A percentile compares a stretch with the other conserved stretches of the same genome.
Conservation (phyloP, 371 early-diverging fungal genomes). For the Chytridium lagenaria region DNA sequence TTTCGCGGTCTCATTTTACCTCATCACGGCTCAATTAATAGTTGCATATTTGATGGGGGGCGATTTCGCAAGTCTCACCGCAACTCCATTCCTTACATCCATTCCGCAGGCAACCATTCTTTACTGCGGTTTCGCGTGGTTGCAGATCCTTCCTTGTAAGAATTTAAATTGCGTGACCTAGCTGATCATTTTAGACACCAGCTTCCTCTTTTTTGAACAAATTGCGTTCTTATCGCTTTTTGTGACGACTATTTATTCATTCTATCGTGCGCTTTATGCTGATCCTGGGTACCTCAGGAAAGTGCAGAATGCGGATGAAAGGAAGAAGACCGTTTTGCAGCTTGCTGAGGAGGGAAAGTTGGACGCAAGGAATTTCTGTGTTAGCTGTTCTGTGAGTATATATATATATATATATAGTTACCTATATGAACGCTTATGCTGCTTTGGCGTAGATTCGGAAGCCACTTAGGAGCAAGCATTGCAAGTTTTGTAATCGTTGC, state of each 20-base stretch:
- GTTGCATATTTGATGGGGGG: slow-evolving; percentile 66
- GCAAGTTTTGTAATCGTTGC: slow-evolving; percentile 94
- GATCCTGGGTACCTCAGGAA: slow-evolving; percentile 86
- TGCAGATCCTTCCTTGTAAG: slow-evolving; percentile 54
- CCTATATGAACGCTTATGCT: background rate
- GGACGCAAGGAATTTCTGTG: slow-evolving; percentile 82
- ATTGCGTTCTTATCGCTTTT: slow-evolving; percentile 67
- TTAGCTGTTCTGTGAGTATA: slow-evolving; percentile 56
- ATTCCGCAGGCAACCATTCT: slow-evolving; percentile 85
- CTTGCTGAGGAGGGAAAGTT: slow-evolving; percentile 74
- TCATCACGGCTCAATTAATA: slow-evolving; percentile 66
- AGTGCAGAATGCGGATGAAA: slow-evolving; percentile 33
- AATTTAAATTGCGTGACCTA: background rate
- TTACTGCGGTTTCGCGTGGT: slow-evolving; percentile 72
- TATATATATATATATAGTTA: background rate
- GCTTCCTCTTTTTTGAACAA: slow-evolving; percentile 65
- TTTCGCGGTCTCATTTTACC: slow-evolving; percentile 56
- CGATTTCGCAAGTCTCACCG: slow-evolving; percentile 65
- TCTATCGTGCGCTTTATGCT: slow-evolving; percentile 71
- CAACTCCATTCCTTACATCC: slow-evolving; percentile 83
- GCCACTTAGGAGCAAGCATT: slow-evolving; percentile 97
- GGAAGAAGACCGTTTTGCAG: slow-evolving; percentile 58
- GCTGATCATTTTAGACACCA: slow-evolving; percentile 61
- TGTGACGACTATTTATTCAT: slow-evolving; percentile 66
- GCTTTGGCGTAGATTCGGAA: slow-evolving; percentile 63